Conservation (phyloP, 2,329 filamentous ascomycete species). For the Periconia digitata region DNA sequence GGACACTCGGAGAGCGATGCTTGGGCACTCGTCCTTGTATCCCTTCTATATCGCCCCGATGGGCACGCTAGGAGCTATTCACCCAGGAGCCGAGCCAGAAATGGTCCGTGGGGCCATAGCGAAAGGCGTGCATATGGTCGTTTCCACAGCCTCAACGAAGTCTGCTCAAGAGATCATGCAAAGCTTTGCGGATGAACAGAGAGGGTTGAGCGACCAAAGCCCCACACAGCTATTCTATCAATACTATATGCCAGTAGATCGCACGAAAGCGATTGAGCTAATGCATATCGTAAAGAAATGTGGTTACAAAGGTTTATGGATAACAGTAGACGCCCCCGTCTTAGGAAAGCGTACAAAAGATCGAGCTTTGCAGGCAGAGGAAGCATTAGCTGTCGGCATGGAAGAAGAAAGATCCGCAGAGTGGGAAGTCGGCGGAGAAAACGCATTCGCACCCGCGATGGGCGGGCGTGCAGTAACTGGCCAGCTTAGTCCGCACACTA, state of each 20-base stretch:
- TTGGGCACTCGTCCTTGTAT: slow-evolving; percentile 36
- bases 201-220: slow-evolving; percentile 25
- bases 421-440: slow-evolving; percentile 59
- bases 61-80: slow-evolving; percentile 39
- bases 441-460: slow-evolving; percentile 60
- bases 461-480: slow-evolving; percentile 45
- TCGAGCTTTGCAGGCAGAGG: slow-evolving; percentile 48
- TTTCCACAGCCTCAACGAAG: slow-evolving; percentile 39
- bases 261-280: slow-evolving; percentile 34
- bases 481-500: slow-evolving; percentile 49
- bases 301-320: slow-evolving; percentile 40
- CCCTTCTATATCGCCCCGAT: slow-evolving; percentile 46
- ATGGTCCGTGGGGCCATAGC: slow-evolving; percentile 39
- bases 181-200: slow-evolving; percentile 26
- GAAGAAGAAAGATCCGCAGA: slow-evolving; percentile 51
- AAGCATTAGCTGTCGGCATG: slow-evolving; percentile 53
- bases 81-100: slow-evolving; percentile 39
- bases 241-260: slow-evolving; percentile 40
- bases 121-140: slow-evolving; percentile 38
- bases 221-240: slow-evolving; percentile 38
- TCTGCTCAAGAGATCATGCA: slow-evolving; percentile 37
- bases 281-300: slow-evolving; percentile 31
- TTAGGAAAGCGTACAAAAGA: slow-evolving; percentile 40
- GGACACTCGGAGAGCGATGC: slow-evolving; percentile 31
- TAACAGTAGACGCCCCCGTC: slow-evolving; percentile 40